Conservation (phyloP, 345 rosid species). For the Passiflora organensis region DNA sequence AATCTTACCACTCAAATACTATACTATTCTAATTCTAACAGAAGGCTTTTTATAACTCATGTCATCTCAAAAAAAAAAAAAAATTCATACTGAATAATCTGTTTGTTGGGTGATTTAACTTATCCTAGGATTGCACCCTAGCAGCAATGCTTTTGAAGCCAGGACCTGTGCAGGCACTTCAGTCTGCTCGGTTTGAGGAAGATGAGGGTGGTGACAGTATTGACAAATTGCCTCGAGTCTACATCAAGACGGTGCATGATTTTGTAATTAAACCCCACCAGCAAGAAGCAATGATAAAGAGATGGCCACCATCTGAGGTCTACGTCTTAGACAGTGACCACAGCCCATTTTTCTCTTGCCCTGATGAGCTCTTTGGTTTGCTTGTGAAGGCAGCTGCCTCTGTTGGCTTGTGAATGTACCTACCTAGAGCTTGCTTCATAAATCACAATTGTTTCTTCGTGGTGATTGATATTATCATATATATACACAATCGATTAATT, state of each 20-base stretch:
- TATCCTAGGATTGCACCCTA: constrained; percentile 55
- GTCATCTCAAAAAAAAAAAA: neutral
- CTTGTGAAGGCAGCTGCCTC: constrained; percentile 59
- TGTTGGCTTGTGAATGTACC: neutral
- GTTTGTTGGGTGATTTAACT: neutral
- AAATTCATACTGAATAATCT: neutral
- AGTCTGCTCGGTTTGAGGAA: constrained; percentile 36
- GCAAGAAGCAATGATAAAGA: constrained; percentile 65
- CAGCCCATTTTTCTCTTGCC: constrained; percentile 76
- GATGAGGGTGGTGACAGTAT: constrained; percentile 11
- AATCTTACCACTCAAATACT: neutral
- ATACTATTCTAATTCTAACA: neutral
- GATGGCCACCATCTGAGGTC: constrained; percentile 65
- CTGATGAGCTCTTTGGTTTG: constrained; percentile 59
- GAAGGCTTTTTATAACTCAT: no score
- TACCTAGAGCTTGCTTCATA: no score
- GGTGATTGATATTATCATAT: no score
- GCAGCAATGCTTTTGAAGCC: constrained; percentile 73
- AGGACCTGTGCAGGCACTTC: constrained; percentile 55
- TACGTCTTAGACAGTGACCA: constrained; percentile 67
- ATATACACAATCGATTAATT: no score
- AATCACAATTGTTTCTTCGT: no score
- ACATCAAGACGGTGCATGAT: constrained; percentile 62
- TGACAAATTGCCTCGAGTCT: constrained; percentile 47
- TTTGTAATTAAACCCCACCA: constrained; percentile 61